Evolutionary conservation across 2,329 filamentous ascomycete genomes (phyloP).

Genomic region (Colletotrichum incanum): DNA sequence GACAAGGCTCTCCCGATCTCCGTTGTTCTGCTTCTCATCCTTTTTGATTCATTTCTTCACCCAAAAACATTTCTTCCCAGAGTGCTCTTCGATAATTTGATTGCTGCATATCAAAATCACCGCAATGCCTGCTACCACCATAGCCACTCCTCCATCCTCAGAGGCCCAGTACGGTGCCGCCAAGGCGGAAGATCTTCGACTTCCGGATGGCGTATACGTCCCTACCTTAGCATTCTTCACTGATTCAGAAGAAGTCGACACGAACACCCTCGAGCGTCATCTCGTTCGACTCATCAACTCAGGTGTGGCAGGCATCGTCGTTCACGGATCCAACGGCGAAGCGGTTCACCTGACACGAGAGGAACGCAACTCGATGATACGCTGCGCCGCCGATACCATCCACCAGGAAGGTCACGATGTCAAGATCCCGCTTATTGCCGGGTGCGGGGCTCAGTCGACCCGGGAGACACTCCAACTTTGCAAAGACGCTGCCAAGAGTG

Average conservation of each 20-base stretch:
- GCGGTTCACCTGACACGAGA: slow-evolving; percentile 79
- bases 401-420: slow-evolving; percentile 73
- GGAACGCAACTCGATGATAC: slow-evolving; percentile 79
- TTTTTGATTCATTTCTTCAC: neutral
- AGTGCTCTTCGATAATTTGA: too few relatives aligned
- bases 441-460: slow-evolving; percentile 78
- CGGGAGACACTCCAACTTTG: slow-evolving; percentile 78
- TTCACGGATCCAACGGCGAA: slow-evolving; percentile 82
- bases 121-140: slow-evolving; percentile 16
- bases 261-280: slow-evolving; percentile 52
- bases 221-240: slow-evolving; percentile 57
- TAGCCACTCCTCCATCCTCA: slow-evolving; percentile 2
- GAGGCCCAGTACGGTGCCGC: slow-evolving; percentile 22
- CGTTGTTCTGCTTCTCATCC: neutral
- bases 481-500: slow-evolving; percentile 73
- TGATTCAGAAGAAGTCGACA: slow-evolving; percentile 53
- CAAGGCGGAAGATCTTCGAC: slow-evolving; percentile 27
- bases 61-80: neutral
- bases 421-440: slow-evolving; percentile 78
- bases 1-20: neutral
- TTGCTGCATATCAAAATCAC: neutral
- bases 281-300: slow-evolving; percentile 61
- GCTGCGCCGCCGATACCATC: slow-evolving; percentile 78
- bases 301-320: slow-evolving; percentile 77
- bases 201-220: slow-evolving; percentile 54